Percentiles rank a stretch among this genome's conserved stretches.
These are phyloP conservation scores for Calvatia gigantea DNA, from an alignment of 768 basidiomycete species.

Conservation along the genomic window DNA sequence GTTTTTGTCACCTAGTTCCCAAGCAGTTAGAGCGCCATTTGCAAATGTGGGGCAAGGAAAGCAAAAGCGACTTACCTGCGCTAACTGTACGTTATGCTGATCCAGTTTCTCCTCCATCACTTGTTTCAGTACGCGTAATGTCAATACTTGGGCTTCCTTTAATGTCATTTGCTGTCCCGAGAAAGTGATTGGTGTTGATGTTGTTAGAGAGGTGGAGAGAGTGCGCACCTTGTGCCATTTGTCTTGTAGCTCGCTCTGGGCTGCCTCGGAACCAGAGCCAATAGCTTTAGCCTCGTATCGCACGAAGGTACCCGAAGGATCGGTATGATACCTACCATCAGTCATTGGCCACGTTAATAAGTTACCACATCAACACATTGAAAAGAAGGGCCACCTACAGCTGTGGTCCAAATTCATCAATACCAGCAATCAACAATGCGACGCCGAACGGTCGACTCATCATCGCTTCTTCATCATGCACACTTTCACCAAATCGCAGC, in stretches of 20 bases:
- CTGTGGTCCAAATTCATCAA: conserved; percentile 95
- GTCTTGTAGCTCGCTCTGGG: conserved; percentile 94
- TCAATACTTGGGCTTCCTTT: conserved; percentile 81
- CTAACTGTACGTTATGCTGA: conserved; percentile 97
- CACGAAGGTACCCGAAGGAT: conserved; percentile 97
- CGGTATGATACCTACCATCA: conserved; percentile 81
- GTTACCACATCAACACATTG: neutral
- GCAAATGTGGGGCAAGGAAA: conserved; percentile 2
- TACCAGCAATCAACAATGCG: conserved; percentile 93
- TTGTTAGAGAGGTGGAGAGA: neutral
- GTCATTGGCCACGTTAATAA: neutral
- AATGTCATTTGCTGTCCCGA: conserved; percentile 83
- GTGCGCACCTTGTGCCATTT: conserved; percentile 86
- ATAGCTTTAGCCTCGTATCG: conserved; percentile 98
- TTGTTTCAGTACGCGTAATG: conserved; percentile 90
- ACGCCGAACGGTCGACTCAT: conserved; percentile 99
- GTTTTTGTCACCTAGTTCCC: conserved; percentile 65
- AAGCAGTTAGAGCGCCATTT: conserved; percentile 6
- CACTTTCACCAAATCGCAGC: conserved; percentile 96
- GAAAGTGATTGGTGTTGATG: neutral
- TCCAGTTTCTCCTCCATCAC: conserved; percentile 99
- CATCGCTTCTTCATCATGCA: conserved; percentile 97
- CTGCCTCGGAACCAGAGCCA: conserved; percentile 96
- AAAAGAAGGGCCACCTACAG: conserved; percentile 52
- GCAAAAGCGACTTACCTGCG: conserved; percentile 58